These are phyloP conservation scores for Hemerocallis citrina DNA, from an alignment of 106 monocot species.

Conservation along the genomic window DNA sequence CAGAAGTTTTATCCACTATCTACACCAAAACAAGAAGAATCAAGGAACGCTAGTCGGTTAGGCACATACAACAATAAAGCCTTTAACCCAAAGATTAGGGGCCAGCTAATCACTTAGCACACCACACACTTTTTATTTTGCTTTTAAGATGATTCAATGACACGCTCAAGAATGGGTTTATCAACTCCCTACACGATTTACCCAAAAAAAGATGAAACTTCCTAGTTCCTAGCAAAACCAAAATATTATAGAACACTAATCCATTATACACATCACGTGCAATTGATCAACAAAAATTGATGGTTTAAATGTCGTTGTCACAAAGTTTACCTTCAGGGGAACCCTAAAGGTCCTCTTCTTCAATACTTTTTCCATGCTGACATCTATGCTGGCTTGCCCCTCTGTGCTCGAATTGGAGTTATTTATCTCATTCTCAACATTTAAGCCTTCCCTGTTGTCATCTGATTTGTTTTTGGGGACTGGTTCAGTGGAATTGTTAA, in stretches of 20 bases:
- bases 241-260: too few species aligned
- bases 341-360: conserved; percentile 90
- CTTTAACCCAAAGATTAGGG: too few species aligned
- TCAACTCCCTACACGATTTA: too few species aligned
- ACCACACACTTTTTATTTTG: too few species aligned
- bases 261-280: background rate
- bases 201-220: too few species aligned
- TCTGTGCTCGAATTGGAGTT: conserved; percentile 21
- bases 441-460: conserved; percentile 23
- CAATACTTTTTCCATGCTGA: conserved; percentile 61
- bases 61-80: too few species aligned
- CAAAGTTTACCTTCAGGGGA: conserved; percentile 68
- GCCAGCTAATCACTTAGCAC: too few species aligned
- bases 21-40: conserved; percentile 17
- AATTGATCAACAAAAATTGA: background rate
- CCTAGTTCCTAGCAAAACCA: too few species aligned
- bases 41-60: too few species aligned
- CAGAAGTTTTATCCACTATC: conserved; percentile 72
- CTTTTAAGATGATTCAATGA: too few species aligned
- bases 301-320: background rate
- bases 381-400: conserved; percentile 26
- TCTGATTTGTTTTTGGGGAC: conserved; percentile 18
- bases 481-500: conserved; percentile 27
- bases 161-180: too few species aligned
- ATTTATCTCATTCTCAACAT: conserved; percentile 32